A percentile compares a stretch with the other conserved stretches of the same genome.
Evolutionary conservation across 306 rosid species (phyloP).

Genomic region (Rubus idaeus): DNA sequence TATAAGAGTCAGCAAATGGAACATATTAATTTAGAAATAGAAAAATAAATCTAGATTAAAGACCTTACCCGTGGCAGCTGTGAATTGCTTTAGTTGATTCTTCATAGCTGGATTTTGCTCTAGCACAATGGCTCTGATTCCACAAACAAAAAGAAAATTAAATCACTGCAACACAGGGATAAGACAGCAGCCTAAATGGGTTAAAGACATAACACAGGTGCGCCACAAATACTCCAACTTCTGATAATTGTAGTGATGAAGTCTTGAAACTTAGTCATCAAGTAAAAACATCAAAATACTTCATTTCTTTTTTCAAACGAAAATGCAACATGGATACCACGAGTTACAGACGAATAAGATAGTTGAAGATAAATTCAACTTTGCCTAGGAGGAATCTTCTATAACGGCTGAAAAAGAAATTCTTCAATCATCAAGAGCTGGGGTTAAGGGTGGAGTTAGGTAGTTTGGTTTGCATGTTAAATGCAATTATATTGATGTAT

Average conservation of each 20-base stretch:
- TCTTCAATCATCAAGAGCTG: neutral
- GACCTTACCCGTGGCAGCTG: slow-evolving; percentile 71
- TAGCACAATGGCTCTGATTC: slow-evolving; percentile 79
- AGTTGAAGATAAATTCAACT: too few relatives aligned
- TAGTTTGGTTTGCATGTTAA: neutral
- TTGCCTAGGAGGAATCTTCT: neutral
- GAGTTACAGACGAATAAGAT: neutral
- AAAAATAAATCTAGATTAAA: slow-evolving; percentile 8
- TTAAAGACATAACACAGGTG: neutral
- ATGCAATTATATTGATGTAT: neutral
- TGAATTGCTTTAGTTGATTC: slow-evolving; percentile 63
- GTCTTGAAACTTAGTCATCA: neutral
- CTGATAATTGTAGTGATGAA: neutral
- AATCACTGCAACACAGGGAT: slow-evolving; percentile 1
- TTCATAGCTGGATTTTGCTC: slow-evolving; percentile 79
- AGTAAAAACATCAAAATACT: neutral
- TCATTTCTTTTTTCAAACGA: too few relatives aligned
- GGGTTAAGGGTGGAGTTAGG: neutral
- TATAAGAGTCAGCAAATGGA: neutral
- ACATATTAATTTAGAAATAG: neutral
- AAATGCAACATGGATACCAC: too few relatives aligned
- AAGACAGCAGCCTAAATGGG: slow-evolving; percentile 20
- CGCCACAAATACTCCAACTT: neutral
- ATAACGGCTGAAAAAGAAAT: neutral
- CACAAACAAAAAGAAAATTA: slow-evolving; percentile 32